Evolutionary conservation across 1,139 yeast species (phyloP).

Genomic region (Yamadazyma friedrichii): DNA sequence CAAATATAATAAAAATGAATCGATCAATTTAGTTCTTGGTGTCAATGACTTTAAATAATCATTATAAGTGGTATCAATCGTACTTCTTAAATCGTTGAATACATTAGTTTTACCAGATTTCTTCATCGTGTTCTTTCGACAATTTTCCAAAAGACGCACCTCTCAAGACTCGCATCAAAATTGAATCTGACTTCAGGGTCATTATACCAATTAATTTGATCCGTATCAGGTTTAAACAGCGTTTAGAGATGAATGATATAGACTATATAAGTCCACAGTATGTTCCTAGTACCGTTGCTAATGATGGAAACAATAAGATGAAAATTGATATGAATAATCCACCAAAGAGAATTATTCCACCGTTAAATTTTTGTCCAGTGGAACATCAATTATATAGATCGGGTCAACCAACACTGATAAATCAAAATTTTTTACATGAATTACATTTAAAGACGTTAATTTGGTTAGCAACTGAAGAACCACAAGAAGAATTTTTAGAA

Average conservation of each 20-base stretch:
- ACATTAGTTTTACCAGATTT: conserved; percentile 2
- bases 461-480: conserved; percentile 96
- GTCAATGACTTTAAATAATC: conserved; percentile 45
- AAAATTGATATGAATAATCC: conserved; percentile 23
- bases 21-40: conserved; percentile 64
- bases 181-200: too few species aligned
- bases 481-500: conserved; percentile 80
- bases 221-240: too few species aligned
- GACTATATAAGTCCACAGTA: neutral
- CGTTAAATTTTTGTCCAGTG: conserved; percentile 92
- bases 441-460: conserved; percentile 75
- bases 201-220: too few species aligned
- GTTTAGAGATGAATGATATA: too few species aligned
- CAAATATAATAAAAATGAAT: conserved; percentile 70
- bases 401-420: conserved; percentile 96
- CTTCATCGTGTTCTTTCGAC: conserved; percentile 4
- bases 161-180: too few species aligned
- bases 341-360: conserved; percentile 81
- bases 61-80: conserved; percentile 40
- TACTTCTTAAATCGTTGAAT: conserved; percentile 11
- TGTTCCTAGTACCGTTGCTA: conserved; percentile 2
- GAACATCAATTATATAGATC: conserved; percentile 82
- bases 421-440: conserved; percentile 78
- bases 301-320: conserved; percentile 2
- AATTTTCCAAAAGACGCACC: neutral